Percentiles rank a stretch among this genome's conserved stretches.
These are phyloP conservation scores for Hypoxylon rickii DNA, from an alignment of 495 filamentous ascomycete genomes.

Conservation along the genomic window DNA sequence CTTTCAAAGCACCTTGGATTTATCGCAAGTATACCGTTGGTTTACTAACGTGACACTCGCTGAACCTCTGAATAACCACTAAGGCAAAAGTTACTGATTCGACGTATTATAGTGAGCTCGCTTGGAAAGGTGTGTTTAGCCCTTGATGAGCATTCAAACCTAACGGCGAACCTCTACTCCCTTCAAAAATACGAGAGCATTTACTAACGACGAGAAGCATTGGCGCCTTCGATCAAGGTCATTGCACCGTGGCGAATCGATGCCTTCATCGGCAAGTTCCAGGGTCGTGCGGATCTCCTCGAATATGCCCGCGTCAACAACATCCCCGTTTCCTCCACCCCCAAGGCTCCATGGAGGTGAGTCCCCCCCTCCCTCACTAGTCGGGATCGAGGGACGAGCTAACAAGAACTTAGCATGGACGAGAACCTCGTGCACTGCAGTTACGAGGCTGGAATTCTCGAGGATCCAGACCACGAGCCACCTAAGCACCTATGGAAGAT, in stretches of 20 bases:
- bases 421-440: conserved; percentile 91
- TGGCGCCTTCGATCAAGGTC: conserved; percentile 78
- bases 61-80: too few relatives aligned
- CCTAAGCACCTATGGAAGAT: conserved; percentile 85
- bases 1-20: too few relatives aligned
- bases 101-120: conserved; percentile 2
- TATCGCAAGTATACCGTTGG: too few relatives aligned
- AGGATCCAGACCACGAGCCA: conserved; percentile 66
- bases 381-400: too few relatives aligned
- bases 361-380: neutral
- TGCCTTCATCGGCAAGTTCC: conserved; percentile 68
- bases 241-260: conserved; percentile 89
- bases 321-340: conserved; percentile 84
- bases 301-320: conserved; percentile 77
- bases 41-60: too few relatives aligned
- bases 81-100: neutral
- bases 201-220: conserved; percentile 48
- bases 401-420: conserved; percentile 58
- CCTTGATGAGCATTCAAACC: too few relatives aligned
- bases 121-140: conserved; percentile 10
- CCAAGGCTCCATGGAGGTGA: conserved; percentile 74
- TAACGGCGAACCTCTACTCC: neutral
- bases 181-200: neutral
- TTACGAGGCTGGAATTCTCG: conserved; percentile 80
- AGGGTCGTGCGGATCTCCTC: conserved; percentile 85